A percentile compares a stretch with the other conserved stretches of the same genome.
These are phyloP conservation scores for Penicillium nordicum DNA, from an alignment of 2,329 filamentous ascomycete genomes.

Conservation along the genomic window DNA sequence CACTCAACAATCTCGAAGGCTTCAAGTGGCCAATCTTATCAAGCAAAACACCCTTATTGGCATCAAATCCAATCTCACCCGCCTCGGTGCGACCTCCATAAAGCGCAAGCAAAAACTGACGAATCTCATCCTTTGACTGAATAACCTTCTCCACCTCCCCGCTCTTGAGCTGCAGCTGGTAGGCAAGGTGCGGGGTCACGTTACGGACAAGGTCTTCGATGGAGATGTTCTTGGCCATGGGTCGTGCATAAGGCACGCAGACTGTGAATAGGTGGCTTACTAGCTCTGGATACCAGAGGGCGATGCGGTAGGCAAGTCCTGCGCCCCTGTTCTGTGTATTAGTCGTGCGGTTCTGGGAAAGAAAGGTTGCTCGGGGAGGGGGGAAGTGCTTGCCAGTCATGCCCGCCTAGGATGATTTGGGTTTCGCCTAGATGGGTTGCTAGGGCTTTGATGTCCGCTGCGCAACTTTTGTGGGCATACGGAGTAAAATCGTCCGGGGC, in stretches of 20 bases:
- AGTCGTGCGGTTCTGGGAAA: not conserved
- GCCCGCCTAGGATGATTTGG: conserved; percentile 76
- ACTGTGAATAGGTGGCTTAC: conserved; percentile 73
- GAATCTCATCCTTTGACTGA: conserved; percentile 59
- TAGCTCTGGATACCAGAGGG: conserved; percentile 69
- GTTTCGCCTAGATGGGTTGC: conserved; percentile 55
- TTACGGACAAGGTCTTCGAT: conserved; percentile 59
- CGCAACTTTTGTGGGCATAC: conserved; percentile 70
- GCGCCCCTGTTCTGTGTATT: conserved; percentile 60
- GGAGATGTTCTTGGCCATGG: conserved; percentile 52
- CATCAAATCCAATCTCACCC: conserved; percentile 57
- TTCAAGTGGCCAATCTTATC: conserved; percentile 59
- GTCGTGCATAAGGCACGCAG: conserved; percentile 70
- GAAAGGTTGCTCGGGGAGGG: not conserved
- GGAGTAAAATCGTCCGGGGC: conserved; percentile 59
- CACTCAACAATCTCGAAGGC: conserved; percentile 57
- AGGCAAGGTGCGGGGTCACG: conserved; percentile 66
- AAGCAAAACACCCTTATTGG: conserved; percentile 60
- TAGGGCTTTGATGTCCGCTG: conserved; percentile 72
- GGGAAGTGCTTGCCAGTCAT: conserved; percentile 64
- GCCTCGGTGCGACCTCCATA: conserved; percentile 63
- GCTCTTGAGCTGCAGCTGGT: conserved; percentile 77
- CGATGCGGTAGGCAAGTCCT: conserved; percentile 68
- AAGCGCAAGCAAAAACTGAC: conserved; percentile 66
- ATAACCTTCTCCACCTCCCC: conserved; percentile 61